These are phyloP conservation scores for Aureobasidium sp. DNA, from an alignment of 2,329 filamentous ascomycete genomes.

Conservation along the genomic window DNA sequence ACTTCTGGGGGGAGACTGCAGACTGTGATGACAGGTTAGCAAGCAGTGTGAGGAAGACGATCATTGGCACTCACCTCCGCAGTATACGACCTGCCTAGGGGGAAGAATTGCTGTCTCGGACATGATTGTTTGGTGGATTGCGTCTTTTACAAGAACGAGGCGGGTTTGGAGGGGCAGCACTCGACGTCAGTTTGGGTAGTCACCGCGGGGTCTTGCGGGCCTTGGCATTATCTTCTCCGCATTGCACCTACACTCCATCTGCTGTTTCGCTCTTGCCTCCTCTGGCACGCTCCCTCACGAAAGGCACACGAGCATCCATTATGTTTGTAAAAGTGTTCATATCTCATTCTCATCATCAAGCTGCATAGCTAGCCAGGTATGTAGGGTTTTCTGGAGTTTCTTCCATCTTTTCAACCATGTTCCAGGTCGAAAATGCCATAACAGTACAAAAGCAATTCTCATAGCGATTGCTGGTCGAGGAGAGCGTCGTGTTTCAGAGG, in stretches of 20 bases:
- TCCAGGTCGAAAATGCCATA: constrained; percentile 6
- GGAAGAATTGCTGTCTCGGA: constrained; percentile 25
- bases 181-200: neutral
- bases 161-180: constrained; percentile 4
- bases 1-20: constrained; percentile 61
- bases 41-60: neutral
- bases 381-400: constrained; percentile 12
- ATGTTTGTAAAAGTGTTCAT: neutral
- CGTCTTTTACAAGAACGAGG: neutral
- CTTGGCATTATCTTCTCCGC: constrained; percentile 2
- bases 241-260: neutral
- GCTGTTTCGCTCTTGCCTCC: neutral
- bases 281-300: neutral
- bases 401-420: constrained; percentile 11
- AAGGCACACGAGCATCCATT: neutral
- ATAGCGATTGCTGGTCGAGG: neutral
- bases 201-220: neutral
- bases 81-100: constrained; percentile 52
- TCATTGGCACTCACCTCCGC: constrained; percentile 43
- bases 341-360: constrained; percentile 12
- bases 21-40: constrained; percentile 37
- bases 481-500: constrained; percentile 8
- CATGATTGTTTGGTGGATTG: constrained; percentile 19
- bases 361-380: constrained; percentile 10
- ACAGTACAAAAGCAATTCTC: constrained; percentile 11